Base-by-base conservation (phyloP, 1,139 yeast species). In the Magnusiomyces magnusii region DNA sequence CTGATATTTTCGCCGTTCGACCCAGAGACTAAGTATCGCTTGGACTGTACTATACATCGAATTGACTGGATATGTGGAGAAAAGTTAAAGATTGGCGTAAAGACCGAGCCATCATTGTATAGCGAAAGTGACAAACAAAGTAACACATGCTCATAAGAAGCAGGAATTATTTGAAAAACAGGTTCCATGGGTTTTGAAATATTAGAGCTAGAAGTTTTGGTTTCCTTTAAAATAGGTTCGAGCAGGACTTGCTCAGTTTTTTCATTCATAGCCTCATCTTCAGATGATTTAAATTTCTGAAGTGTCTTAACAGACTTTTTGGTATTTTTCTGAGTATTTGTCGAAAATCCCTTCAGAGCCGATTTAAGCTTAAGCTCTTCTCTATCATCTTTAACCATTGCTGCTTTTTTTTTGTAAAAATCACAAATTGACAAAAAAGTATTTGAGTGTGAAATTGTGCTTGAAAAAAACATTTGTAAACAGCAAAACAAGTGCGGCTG, bases 1-100 rank as follows among this genome's bases (percentile, higher is more conserved):
- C 96, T 83, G 62, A 93, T 92, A 70, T 91, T 96, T 72, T 95
- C 99, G 71, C 95, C 99, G 70, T 92, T 92, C 2, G 96, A 86
- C 3, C 99, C 99, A 2, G 97, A 87, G 2, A 90, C 97, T 57
- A 93, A 77, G 70, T 90, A 92, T 67, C 97, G 78, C 66, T 84
- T 87, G 31, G 95, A 90, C 39, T 85, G 77, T 63, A 93, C 97
- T 64, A 93, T 78, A 55, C 95, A 81, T 71, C 92, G 85, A 61
- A 93, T 89, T 39, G 97, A 87, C 59, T 90, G 80, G 0, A 96
- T 79, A 73, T 93, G 99, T 1, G 99, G 97, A 66, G 93, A 90
- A 73, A 93, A 93, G 72, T 93, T 98, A 78, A 93, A 93, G 53
- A 95, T 84, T 1, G 98, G 97, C 55, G 90, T 92, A 75, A 95